Evolutionary conservation across 2,329 filamentous ascomycete species (phyloP).

Genomic region (Gnomoniopsis sp.): DNA sequence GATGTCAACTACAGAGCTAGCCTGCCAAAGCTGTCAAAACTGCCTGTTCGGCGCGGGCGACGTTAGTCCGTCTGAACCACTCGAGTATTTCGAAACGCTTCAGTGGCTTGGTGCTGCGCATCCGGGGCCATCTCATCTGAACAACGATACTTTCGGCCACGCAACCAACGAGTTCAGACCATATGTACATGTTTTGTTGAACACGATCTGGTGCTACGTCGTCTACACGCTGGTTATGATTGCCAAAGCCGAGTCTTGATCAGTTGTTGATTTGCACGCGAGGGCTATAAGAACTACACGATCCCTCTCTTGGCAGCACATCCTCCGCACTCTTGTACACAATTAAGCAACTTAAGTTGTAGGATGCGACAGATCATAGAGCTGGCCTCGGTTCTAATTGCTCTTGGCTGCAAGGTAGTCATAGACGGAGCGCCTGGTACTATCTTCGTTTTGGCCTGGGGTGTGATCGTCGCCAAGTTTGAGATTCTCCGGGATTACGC

Average conservation of each 20-base stretch:
- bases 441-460: neutral
- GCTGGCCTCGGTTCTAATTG: neutral
- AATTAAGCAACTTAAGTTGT: neutral
- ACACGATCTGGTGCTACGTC: neutral
- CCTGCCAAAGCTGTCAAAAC: neutral
- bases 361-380: neutral
- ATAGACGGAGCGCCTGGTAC: neutral
- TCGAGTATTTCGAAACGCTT: neutral
- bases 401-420: neutral
- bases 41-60: neutral
- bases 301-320: neutral
- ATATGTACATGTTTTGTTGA: neutral
- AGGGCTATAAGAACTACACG: neutral
- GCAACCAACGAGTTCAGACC: neutral
- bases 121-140: neutral
- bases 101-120: neutral
- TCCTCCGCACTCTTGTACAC: neutral
- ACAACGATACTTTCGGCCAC: neutral
- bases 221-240: neutral
- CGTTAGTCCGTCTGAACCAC: neutral
- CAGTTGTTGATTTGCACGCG: neutral
- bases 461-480: constrained; percentile 16
- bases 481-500: neutral
- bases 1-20: neutral
- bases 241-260: neutral